phyloP scores from a whole-genome alignment of 176 grass and related monocot species.

The Luzula sylvatica region DNA sequence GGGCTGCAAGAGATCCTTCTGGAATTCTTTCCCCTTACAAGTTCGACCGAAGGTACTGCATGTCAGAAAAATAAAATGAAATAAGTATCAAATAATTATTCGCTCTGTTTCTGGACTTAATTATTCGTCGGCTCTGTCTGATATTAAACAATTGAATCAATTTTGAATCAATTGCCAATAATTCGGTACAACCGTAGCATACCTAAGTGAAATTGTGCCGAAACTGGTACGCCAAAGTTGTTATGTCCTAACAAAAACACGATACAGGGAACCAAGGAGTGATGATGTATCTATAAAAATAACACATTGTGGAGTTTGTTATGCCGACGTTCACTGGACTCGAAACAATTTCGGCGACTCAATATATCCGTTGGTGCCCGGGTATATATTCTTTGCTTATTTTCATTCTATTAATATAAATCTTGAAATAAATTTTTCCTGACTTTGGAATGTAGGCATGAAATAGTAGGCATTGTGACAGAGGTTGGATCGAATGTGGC shows the following conservation, averaged over 20 bases:
- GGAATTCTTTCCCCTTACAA: conserved; percentile 62
- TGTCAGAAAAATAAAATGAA: neutral
- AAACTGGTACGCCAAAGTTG: neutral
- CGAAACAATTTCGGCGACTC: conserved; percentile 31
- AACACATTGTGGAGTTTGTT: conserved; percentile 64
- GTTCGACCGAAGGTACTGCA: conserved; percentile 6
- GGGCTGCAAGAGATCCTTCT: conserved; percentile 54
- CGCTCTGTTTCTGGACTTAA: too few relatives aligned
- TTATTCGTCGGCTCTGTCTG: too few relatives aligned
- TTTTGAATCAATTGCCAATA: too few relatives aligned
- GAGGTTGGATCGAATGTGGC: conserved; percentile 20
- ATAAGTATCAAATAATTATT: too few relatives aligned
- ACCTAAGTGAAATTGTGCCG: neutral
- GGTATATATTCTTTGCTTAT: conserved; percentile 30
- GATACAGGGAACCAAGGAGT: conserved; percentile 9
- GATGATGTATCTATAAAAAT: conserved; percentile 62
- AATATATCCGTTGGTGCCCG: conserved; percentile 52
- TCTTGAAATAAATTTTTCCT: too few relatives aligned
- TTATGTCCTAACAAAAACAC: too few relatives aligned
- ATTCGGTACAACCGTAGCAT: too few relatives aligned
- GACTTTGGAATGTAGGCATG: conserved; percentile 27
- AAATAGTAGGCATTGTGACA: conserved; percentile 29
- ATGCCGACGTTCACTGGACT: conserved; percentile 54
- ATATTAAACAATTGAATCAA: too few relatives aligned
- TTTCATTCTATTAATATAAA: neutral